phyloP scores from a whole-genome alignment of 1,139 yeast species.

The Sugiyamaella grinbergsii region DNA sequence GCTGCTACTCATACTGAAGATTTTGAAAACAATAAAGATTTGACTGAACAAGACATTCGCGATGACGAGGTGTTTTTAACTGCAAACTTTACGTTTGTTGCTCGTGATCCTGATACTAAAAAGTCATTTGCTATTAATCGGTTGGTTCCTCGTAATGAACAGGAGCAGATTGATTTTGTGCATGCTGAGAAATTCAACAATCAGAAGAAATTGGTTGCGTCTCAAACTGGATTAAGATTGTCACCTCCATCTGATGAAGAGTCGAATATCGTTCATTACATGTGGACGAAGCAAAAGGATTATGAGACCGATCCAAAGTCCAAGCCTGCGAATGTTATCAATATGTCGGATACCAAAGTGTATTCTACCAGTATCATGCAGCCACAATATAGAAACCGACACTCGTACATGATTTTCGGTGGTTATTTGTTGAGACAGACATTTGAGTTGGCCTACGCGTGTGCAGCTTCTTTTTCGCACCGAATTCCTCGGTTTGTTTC shows the following conservation, averaged over 20 bases:
- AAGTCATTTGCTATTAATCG: conserved; percentile 83
- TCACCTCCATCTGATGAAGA: conserved; percentile 75
- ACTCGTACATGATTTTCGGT: conserved; percentile 91
- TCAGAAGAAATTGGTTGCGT: conserved; percentile 76
- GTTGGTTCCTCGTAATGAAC: conserved; percentile 69
- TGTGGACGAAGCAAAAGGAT: conserved; percentile 53
- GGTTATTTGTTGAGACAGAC: conserved; percentile 90
- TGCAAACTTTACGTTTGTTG: conserved; percentile 93
- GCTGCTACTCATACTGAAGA: conserved; percentile 73
- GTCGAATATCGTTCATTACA: conserved; percentile 68
- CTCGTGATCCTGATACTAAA: conserved; percentile 88
- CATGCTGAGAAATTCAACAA: conserved; percentile 90
- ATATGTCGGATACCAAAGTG: conserved; percentile 70
- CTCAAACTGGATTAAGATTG: conserved; percentile 55
- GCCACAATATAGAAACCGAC: conserved; percentile 93
- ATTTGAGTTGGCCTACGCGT: conserved; percentile 88
- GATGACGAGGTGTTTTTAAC: conserved; percentile 65
- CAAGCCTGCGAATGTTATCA: conserved; percentile 51
- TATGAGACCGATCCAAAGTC: conserved; percentile 30
- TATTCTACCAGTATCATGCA: conserved; percentile 86
- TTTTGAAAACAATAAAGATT: conserved; percentile 38
- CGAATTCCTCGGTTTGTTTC: conserved; percentile 87
- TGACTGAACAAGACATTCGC: conserved; percentile 46
- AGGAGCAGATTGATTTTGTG: conserved; percentile 79
- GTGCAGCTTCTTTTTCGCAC: conserved; percentile 83